Evolutionary conservation across 345 rosid species (phyloP), one percentile per base, ranked within the genome.

Genomic region (Boechera stricta): DNA sequence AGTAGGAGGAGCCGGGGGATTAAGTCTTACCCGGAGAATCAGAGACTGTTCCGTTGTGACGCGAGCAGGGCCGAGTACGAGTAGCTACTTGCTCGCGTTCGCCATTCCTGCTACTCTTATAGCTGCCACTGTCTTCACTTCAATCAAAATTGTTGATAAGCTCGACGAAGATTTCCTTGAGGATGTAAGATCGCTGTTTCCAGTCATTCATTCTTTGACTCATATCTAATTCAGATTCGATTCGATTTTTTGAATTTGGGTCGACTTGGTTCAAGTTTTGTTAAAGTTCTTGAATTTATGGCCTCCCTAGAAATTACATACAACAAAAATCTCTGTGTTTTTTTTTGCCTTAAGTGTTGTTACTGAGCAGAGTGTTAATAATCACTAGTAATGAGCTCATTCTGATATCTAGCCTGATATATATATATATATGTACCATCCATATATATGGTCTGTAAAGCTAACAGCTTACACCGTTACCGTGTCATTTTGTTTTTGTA

Each of bases 151-250:
- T 47, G 86, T 91, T 58, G 96, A 91, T 75, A 81, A 81, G 82
- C 97, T 91, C 56, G 97, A 91, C 63, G 33, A 67, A 32, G 83
- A 90, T 35, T 94, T 79, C 71, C 87, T 91, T 1, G 94, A 94
- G 64, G 93, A 91, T 87, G 98, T 91, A 79, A 73, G 57, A 33
- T 69, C 12, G 1, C 35, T 0, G n/a, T 71, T 39, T 29, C 2
- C 33, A 5, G 0, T 10, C 1, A 9, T 33, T 15, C 10, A 12
- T 33, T 66, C 5, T 33, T 28, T 33, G 18, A 38, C 41, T 65
- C 21, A 8, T n/a, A 12, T 31, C 29, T 9, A 9, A 7, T 36
- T 75, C 52, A 33, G 21, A 66, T 33, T 57, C 41, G 52, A 47
- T 8, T 66, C 24, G 2, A 38, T 7, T 10, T 38, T 38, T 8